Conservation (phyloP, 345 rosid species). For the Aquilaria malaccensis region DNA sequence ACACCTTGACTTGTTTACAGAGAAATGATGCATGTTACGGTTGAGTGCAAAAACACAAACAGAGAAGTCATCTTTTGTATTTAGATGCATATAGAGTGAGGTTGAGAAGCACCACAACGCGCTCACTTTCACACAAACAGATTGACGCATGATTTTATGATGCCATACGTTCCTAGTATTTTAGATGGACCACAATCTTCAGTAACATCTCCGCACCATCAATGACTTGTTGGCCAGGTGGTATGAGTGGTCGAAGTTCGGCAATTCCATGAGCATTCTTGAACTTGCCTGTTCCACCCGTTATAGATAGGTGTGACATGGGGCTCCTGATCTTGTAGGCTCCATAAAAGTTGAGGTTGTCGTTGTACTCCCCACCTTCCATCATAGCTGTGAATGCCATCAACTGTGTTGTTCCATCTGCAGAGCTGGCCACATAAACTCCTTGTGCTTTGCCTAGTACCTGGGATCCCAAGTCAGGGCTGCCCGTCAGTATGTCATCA, state of each 20-base stretch:
- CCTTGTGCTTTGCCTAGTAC: conserved; percentile 88
- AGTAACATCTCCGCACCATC: conserved; percentile 71
- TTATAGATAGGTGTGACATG: conserved; percentile 72
- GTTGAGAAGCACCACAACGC: no score
- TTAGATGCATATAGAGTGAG: no score
- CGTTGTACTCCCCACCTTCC: conserved; percentile 90
- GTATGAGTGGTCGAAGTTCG: conserved; percentile 59
- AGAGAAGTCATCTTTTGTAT: background rate
- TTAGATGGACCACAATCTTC: conserved; percentile 62
- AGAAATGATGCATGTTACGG: no score
- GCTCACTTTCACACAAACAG: background rate
- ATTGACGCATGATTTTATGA: conserved; percentile 7
- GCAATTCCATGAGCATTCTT: conserved; percentile 63
- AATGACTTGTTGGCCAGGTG: conserved; percentile 54
- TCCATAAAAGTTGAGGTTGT: conserved; percentile 86
- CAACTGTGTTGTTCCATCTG: conserved; percentile 81
- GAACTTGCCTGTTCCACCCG: conserved; percentile 87
- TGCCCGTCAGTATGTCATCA: conserved; percentile 67
- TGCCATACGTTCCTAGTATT: conserved; percentile 25
- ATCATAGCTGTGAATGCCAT: conserved; percentile 91
- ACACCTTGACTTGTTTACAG: no score
- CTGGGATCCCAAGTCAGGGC: conserved; percentile 78
- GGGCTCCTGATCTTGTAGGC: conserved; percentile 61
- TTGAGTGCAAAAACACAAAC: no score
- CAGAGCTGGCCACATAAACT: conserved; percentile 79